Evolutionary conservation across 2,329 filamentous ascomycete species (phyloP), one percentile per base, ranked within the genome.

Genomic region (Apiospora sp.): DNA sequence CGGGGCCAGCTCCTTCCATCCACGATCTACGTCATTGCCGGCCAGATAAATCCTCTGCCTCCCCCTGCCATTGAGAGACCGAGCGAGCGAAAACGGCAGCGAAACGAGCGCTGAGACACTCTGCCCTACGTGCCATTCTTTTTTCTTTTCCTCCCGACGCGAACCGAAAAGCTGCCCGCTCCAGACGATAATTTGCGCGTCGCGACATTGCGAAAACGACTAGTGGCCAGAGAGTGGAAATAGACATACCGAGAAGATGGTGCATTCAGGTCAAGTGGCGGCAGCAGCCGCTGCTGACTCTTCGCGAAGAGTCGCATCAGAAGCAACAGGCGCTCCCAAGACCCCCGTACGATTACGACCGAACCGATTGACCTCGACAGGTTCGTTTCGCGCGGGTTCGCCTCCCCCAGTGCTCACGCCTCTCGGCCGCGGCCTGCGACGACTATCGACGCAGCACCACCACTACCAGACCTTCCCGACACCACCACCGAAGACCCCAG

Each of bases 401-500:
- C 80, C 80, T 49, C 70, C 78, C 41, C 80, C 79, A 3, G 69
- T 74, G 16, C 68, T 74, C 12, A 61, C 76, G 4, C 75, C 69
- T 19, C 73, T 72, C 69, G 71, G 71, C 37, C 69, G 77, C 2
- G 71, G 74, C 13, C 71, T 81, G 13, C 79, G 79, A 46, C 78
- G 80, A 43, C 68, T 81, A 61, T 82, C 83, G 54, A 81, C 82
- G 19, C 68, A 70, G 24, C 81, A 87, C 27, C 86, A 91, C 75
- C 91, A 92, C 79, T 96, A 96, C 83, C 93, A 95, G 78, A 96
- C 94, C 8, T 96, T 96, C 77, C 93, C 93, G 3, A 93, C 92
- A 0, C 87, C 90, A 46, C 92, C 93, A 22, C 93, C 93, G 16
- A 90, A 89, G 76, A 89, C 90, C 1, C 90, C 91, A 2, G 89